Evolutionary conservation across 495 filamentous ascomycete genomes (phyloP), one percentile per base, ranked within the genome.

Genomic region (Daldinia grandis): DNA sequence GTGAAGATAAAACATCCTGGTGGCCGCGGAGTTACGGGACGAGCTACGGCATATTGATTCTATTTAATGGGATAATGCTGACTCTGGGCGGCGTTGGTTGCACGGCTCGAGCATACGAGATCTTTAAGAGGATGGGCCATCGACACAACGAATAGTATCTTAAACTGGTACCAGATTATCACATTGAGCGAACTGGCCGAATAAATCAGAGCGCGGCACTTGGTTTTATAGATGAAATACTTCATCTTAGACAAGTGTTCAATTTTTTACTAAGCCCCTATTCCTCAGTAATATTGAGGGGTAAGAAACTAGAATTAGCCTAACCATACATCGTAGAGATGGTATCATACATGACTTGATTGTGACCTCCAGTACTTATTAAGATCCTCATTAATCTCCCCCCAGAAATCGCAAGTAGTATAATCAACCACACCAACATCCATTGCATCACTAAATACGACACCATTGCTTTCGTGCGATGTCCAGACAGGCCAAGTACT

Each of bases 1-100:
- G 77, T 1, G 15, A 9, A 14, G 62, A 27, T 15, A 70, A 65
- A 42, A 70, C 68, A 0, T 6, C 25, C 17, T 61, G 62, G 62
- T 57, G 59, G 57, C 61, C 62, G 12, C 35, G 31, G 24, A 71
- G 62, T 28, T 87, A 86, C 75, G 85, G 84, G 1, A 82, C 78
- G 44, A 80, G 76, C 12, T 88, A 82, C 76, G 85, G 86, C 14
- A 69, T 77, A 3, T 61, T 88, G 74, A 85, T 88, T 63, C 76
- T 84, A 5, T 87, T 87, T 66, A 87, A 85, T 0, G 86, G 86
- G 1, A 73, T 79, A 3, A 85, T 81, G 51, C 21, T 71, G 15
- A 40, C 47, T 12, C 33, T 71, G 14, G 68, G 68, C 33, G 38
- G 68, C 14, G 58, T 71, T 35, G 68, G 57, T 14, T 71, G 62